Base-by-base conservation (phyloP, 2,329 filamentous ascomycete genomes). In the Colletotrichum cordylinicola region DNA sequence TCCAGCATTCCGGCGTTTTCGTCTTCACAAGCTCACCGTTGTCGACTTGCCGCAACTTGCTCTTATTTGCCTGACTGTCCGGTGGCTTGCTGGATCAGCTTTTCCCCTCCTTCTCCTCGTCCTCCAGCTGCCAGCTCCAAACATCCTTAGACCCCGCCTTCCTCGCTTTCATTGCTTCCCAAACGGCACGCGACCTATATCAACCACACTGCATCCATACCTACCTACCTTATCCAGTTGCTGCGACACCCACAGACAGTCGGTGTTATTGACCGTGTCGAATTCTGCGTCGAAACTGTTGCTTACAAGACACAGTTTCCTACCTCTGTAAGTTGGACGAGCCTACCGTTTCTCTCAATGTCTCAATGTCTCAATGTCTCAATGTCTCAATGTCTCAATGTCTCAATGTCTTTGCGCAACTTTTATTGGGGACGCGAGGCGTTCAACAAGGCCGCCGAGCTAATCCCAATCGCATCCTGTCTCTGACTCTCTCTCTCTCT, bases 361-460 rank as follows among this genome's bases (percentile, higher is more conserved):
- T 73, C 70, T 72, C 43, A 58, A 65, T 73, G 64, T 73, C 64
- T 37, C n/a, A n/a, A n/a, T n/a, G n/a, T n/a, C n/a, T n/a, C n/a
- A n/a, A n/a, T n/a, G n/a, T n/a, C n/a, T n/a, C n/a, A n/a, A n/a
- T n/a, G n/a, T 39, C 73, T 75, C 64, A 75, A 60, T 75, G 64
- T 73, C 70, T 72, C 43, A 58, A 65, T 73, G 64, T 73, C 64
- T 37, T 37, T 29, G 18, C n/a, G n/a, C n/a, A 62, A 35, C 37
- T 75, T 75, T 68, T 58, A 60, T 73, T 73, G 73, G 73, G 73
- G 73, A 75, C 35, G 70, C 56, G 64, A 75, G 73, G 73, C 73
- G 73, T 75, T 75, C 73, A 75, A 75, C 73, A 75, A 73, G 62
- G 70, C 64, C 69, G 70, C 35, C 35, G 27, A 68, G 70, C 70